Base-by-base conservation (phyloP, 1,284 basidiomycete genomes). In the Trametes pubescens region DNA sequence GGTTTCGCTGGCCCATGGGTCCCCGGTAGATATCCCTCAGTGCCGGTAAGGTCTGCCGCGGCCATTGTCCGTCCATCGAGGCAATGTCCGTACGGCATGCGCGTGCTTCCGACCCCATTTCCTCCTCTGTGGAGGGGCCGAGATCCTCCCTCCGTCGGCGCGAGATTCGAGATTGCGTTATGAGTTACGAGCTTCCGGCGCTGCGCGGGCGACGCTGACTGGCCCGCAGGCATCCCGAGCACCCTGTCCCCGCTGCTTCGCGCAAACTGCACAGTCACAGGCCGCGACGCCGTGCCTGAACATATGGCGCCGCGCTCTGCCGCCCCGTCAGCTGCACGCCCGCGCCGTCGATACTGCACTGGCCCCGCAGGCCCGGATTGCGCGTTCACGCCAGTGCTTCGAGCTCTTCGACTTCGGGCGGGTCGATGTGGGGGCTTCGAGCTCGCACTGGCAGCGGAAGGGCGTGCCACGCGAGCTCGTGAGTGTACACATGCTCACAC, bases 221-320 rank as follows among this genome's bases (percentile, higher is more conserved):
- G 44, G 40, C 40, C 40, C 16, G 40, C 14, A 18, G 40, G 29
- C 29, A 32, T 32, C 18, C 11, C 11, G 38, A 2, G 38, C 38
- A 40, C 44, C 44, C 29, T 22, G n/a, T 37, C 35, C 35, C 37
- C 21, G 34, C 35, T 24, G 44, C 46, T 58, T 52, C 57, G 51
- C 51, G 56, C 51, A 40, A 44, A 51, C 43, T 57, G 51, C 51
- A 24, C 40, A 22, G 60, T 61, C 60, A 62, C 55, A 57, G 51
- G 34, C 55, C 8, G 16, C 29, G 46, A 14, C n/a, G 26, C 35
- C 47, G 62, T 63, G 62, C 62, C 62, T 63, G 62, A 51, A 51
- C 62, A 48, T 59, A 59, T 63, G 61, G 57, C n/a, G 49, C 48
- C 34, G 35, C 24, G 38, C 38, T 44, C 46, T 21, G 35, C 53